These are phyloP conservation scores for Trichoderma sp. DNA, from an alignment of 2,329 filamentous ascomycete genomes.

Conservation along the genomic window DNA sequence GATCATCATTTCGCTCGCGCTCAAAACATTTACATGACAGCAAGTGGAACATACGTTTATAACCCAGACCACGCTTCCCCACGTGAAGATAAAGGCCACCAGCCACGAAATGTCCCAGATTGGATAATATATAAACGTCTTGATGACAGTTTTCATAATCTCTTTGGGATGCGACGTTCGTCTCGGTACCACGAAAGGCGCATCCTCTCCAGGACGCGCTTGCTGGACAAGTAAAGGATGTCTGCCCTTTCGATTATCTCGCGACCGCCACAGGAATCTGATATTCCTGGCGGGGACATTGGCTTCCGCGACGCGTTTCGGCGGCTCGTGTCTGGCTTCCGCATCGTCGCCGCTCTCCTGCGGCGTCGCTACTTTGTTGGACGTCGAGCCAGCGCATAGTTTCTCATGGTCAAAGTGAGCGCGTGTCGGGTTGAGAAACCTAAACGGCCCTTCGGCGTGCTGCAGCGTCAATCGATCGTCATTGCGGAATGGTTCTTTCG, in stretches of 20 bases:
- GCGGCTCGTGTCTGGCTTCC: slow-evolving; percentile 5
- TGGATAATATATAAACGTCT: slow-evolving; percentile 44
- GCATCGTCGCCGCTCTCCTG: slow-evolving; percentile 21
- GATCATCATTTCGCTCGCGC: not conserved
- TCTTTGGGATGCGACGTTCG: slow-evolving; percentile 36
- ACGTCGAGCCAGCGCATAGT: not conserved
- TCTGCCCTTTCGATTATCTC: slow-evolving; percentile 50
- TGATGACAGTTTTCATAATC: slow-evolving; percentile 38
- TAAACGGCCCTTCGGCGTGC: slow-evolving; percentile 24
- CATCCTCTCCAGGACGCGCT: slow-evolving; percentile 32
- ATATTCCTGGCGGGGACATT: slow-evolving; percentile 37
- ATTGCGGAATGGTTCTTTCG: slow-evolving; percentile 26
- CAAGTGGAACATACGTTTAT: slow-evolving; percentile 47
- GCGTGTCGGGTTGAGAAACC: slow-evolving; percentile 29
- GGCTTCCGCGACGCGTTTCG: slow-evolving; percentile 1
- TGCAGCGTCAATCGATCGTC: slow-evolving; percentile 25
- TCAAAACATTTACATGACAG: not conserved
- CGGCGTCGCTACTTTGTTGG: not conserved
- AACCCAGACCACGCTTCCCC: slow-evolving; percentile 35
- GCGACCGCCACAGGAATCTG: slow-evolving; percentile 45
- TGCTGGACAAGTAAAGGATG: slow-evolving; percentile 41
- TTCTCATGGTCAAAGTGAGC: slow-evolving; percentile 25
- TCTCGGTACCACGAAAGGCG: slow-evolving; percentile 26
- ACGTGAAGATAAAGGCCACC: slow-evolving; percentile 48
- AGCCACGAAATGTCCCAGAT: slow-evolving; percentile 50